Conservation (phyloP, 495 filamentous ascomycete species). For the Daldinia grandis region DNA sequence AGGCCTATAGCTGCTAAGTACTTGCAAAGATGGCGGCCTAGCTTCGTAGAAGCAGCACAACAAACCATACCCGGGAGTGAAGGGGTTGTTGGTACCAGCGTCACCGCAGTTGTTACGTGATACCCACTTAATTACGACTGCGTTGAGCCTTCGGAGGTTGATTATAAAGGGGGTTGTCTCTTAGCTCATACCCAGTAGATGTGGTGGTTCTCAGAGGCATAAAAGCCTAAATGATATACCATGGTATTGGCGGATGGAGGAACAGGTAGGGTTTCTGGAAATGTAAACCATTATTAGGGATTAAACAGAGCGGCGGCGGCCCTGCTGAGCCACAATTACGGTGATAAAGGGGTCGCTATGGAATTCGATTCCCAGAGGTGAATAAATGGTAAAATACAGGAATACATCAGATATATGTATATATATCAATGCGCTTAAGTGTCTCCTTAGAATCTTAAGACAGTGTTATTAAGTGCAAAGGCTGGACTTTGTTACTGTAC, state of each 20-base stretch:
- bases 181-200: conserved; percentile 4
- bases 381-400: background rate
- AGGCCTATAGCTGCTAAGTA: conserved; percentile 63
- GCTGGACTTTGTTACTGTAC: background rate
- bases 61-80: conserved; percentile 18
- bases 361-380: background rate
- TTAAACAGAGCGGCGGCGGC: background rate
- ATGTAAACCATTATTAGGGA: background rate
- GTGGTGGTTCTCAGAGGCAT: background rate
- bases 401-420: background rate
- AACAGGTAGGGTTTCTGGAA: background rate
- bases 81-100: conserved; percentile 14
- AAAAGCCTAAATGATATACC: background rate
- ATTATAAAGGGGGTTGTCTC: background rate
- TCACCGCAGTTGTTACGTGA: conserved; percentile 29
- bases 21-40: conserved; percentile 61
- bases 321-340: background rate
- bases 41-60: conserved; percentile 55
- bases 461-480: background rate
- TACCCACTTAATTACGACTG: conserved; percentile 25
- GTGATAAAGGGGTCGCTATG: background rate
- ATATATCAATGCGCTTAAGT: background rate
- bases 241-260: background rate
- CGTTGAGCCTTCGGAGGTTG: background rate
- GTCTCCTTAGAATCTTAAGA: background rate